These are phyloP conservation scores for Ceratobasidium sp. DNA, from an alignment of 1,284 basidiomycete species.

Conservation along the genomic window DNA sequence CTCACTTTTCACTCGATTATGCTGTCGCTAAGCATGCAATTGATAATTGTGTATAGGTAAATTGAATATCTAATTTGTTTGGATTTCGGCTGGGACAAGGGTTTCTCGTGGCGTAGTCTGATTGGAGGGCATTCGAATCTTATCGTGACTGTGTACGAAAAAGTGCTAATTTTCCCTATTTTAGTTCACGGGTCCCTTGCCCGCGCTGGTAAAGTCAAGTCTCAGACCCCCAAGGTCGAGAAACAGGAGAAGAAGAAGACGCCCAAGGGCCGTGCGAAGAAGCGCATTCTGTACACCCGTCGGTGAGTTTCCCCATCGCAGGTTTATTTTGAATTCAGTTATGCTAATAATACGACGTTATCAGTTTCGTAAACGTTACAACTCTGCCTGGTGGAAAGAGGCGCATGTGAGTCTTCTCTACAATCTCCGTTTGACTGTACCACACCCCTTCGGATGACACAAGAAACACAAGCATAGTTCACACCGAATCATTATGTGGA, in stretches of 20 bases:
- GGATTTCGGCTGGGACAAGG: constrained; percentile 8
- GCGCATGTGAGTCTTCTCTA: constrained; percentile 82
- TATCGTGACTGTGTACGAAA: background rate
- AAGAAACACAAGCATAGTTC: constrained; percentile 85
- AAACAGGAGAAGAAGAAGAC: constrained; percentile 98
- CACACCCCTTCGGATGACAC: constrained; percentile 68
- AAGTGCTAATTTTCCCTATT: constrained; percentile 14
- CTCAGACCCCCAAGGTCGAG: constrained; percentile 96
- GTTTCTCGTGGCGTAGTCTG: constrained; percentile 27
- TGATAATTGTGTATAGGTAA: constrained; percentile 11
- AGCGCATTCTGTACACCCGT: constrained; percentile 94
- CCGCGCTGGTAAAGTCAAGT: constrained; percentile 99
- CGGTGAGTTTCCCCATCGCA: too few relatives aligned
- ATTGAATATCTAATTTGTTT: background rate
- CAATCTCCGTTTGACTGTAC: background rate
- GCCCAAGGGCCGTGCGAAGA: constrained; percentile 96
- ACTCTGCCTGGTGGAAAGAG: constrained; percentile 92
- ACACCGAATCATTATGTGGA: constrained; percentile 87
- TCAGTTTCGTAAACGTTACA: constrained; percentile 94
- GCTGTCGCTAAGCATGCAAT: constrained; percentile 1
- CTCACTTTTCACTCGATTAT: background rate
- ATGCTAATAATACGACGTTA: constrained; percentile 31
- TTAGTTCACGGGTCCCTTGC: constrained; percentile 99
- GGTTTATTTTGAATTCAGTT: background rate
- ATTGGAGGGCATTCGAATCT: constrained; percentile 15